Evolutionary conservation across 2,329 filamentous ascomycete species (phyloP), one percentile per base, ranked within the genome.

Genomic region (Colletotrichum musae): DNA sequence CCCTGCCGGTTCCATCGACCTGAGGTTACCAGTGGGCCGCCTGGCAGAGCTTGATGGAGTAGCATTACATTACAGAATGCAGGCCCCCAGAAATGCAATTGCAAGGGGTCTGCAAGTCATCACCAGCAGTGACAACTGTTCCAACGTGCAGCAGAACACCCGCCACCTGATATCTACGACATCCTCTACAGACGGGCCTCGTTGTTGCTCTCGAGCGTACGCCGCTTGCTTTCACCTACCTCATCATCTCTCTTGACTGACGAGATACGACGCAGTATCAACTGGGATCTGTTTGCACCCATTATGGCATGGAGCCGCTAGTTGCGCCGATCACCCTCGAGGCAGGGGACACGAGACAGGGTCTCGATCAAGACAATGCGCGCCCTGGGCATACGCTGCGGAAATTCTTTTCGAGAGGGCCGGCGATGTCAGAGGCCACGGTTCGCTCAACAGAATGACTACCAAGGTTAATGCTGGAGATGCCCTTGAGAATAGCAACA

Each of bases 31-130:
- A 63, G 45, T 47, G 18, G 59, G 39, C 39, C 52, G n/a, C 5
- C 13, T 57, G 52, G 16, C 41, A 48, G 45, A 10, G 15, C n/a
- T 15, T 32, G 45, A 56, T 28, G 50, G 32, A n/a, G 47, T 32
- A 45, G 36, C 53, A 57, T 52, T 7, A 6, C 32, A 32, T 32
- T 48, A 43, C 18, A 54, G 62, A 57, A 54, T 52, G 51, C 45
- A 47, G 43, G 36, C 62, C 62, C 51, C 62, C 56, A 53, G 26
- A 18, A 18, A 66, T 59, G 66, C 50, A 66, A n/a, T 60, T 56
- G 32, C 61, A 50, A 59, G 62, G 54, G 61, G 47, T 36, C 65
- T 68, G 65, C 60, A 65, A 36, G 48, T 59, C 60, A 68, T 64
- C 45, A n/a, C 47, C 47, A 36, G 32, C 32, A 52, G 21, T 43